A percentile compares a stretch with the other conserved stretches of the same genome.
These are phyloP conservation scores for Scolecobasidium constrictum DNA, from an alignment of 2,329 filamentous ascomycete genomes.

Conservation along the genomic window DNA sequence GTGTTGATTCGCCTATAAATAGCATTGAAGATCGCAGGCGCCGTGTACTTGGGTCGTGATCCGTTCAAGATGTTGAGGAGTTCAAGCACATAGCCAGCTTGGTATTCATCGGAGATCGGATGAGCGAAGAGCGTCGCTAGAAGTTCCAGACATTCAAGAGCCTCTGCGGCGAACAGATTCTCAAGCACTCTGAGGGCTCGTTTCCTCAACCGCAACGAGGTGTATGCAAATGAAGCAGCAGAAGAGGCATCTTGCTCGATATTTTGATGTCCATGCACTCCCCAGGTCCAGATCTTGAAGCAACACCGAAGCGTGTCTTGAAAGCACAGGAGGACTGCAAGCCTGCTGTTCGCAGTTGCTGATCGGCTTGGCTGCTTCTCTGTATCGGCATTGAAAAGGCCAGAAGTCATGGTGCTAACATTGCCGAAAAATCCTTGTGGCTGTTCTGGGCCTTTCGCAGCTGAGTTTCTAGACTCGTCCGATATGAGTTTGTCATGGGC, in stretches of 20 bases:
- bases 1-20: slow-evolving; percentile 93
- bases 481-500: slow-evolving; percentile 72
- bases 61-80: slow-evolving; percentile 85
- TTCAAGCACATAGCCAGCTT: slow-evolving; percentile 62
- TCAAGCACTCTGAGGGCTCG: slow-evolving; percentile 79
- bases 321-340: slow-evolving; percentile 92
- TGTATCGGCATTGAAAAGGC: slow-evolving; percentile 72
- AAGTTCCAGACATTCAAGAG: slow-evolving; percentile 86
- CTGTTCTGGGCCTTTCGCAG: slow-evolving; percentile 69
- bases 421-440: slow-evolving; percentile 85
- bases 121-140: slow-evolving; percentile 73
- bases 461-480: slow-evolving; percentile 60
- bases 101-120: slow-evolving; percentile 36
- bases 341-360: slow-evolving; percentile 79
- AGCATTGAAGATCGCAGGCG: slow-evolving; percentile 90
- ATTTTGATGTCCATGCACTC: slow-evolving; percentile 49
- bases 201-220: slow-evolving; percentile 82
- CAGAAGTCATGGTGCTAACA: slow-evolving; percentile 59
- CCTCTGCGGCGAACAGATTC: slow-evolving; percentile 85
- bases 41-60: slow-evolving; percentile 79
- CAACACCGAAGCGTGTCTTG: slow-evolving; percentile 91
- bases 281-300: slow-evolving; percentile 94
- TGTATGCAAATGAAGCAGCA: slow-evolving; percentile 77
- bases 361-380: slow-evolving; percentile 56
- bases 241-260: slow-evolving; percentile 52